phyloP scores from a whole-genome alignment of 495 filamentous ascomycete genomes.

The Aspergillus conjunctus region DNA sequence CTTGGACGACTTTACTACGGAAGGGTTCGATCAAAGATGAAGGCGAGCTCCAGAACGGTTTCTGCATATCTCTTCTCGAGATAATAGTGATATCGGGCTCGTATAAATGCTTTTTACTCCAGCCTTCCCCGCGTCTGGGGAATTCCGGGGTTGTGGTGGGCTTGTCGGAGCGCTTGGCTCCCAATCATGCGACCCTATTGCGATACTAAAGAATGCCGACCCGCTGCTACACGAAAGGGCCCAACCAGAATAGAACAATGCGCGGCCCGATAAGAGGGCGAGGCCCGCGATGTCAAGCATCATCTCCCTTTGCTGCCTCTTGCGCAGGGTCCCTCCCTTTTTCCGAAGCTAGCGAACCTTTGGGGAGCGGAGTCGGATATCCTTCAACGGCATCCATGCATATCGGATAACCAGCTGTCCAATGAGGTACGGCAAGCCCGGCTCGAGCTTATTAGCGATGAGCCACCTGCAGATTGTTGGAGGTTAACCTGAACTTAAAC shows the following conservation, averaged over 20 bases:
- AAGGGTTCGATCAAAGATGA: no score
- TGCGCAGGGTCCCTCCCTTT: background rate
- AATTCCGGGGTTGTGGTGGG: background rate
- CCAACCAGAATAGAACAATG: background rate
- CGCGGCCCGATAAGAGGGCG: background rate
- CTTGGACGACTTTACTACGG: no score
- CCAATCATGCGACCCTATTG: background rate
- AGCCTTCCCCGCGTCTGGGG: background rate
- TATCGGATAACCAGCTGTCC: no score
- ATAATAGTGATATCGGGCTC: background rate
- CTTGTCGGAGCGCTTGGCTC: background rate
- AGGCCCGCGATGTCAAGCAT: background rate
- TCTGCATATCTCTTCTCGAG: background rate
- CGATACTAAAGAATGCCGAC: background rate
- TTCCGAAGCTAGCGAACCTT: background rate
- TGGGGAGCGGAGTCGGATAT: no score
- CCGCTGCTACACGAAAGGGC: background rate
- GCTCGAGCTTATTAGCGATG: no score
- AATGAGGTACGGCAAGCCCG: no score
- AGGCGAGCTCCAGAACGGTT: background rate
- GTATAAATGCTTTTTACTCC: background rate
- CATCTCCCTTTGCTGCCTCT: background rate
- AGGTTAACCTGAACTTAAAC: no score
- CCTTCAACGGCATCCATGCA: no score
- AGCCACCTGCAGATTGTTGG: no score